Evolutionary conservation across 1,284 basidiomycete species (phyloP).

Genomic region (Anthracocystis walkeri): DNA sequence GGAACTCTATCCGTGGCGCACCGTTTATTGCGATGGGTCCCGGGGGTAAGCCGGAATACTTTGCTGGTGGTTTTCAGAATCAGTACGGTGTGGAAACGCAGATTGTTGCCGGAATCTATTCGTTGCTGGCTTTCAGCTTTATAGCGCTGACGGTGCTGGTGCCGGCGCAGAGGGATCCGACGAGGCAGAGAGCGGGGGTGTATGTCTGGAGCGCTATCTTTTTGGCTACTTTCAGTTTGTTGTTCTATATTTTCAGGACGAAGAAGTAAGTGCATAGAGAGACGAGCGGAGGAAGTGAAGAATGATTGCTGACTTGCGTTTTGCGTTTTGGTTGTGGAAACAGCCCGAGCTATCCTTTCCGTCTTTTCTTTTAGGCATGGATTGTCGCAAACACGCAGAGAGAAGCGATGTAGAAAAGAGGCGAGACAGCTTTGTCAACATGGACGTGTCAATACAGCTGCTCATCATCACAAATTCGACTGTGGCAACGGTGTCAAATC

Average conservation of each 20-base stretch:
- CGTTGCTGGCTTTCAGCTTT: constrained; percentile 82
- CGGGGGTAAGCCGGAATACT: constrained; percentile 77
- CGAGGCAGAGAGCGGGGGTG: constrained; percentile 83
- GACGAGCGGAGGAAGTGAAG: background rate
- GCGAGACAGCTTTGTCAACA: background rate
- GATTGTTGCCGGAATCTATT: constrained; percentile 87
- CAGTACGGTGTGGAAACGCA: constrained; percentile 94
- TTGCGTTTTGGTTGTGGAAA: background rate
- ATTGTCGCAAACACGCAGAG: background rate
- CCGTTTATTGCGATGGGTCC: constrained; percentile 76
- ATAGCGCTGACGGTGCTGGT: constrained; percentile 85
- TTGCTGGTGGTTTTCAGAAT: constrained; percentile 87
- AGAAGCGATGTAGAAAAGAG: background rate
- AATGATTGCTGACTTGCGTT: constrained; percentile 1
- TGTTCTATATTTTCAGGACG: constrained; percentile 88
- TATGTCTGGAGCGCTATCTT: constrained; percentile 89
- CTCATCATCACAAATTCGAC: too few species aligned
- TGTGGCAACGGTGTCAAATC: too few species aligned
- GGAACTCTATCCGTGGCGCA: constrained; percentile 87
- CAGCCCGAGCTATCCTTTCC: constrained; percentile 59
- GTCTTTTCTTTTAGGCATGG: constrained; percentile 44
- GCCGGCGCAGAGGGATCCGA: constrained; percentile 80
- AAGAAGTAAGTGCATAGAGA: constrained; percentile 79
- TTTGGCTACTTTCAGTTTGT: constrained; percentile 85
- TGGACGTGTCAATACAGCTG: background rate